A percentile compares a stretch with the other conserved stretches of the same genome.
phyloP scores from a whole-genome alignment of 2,329 filamentous ascomycete species.

The Fusarium domesticum region DNA sequence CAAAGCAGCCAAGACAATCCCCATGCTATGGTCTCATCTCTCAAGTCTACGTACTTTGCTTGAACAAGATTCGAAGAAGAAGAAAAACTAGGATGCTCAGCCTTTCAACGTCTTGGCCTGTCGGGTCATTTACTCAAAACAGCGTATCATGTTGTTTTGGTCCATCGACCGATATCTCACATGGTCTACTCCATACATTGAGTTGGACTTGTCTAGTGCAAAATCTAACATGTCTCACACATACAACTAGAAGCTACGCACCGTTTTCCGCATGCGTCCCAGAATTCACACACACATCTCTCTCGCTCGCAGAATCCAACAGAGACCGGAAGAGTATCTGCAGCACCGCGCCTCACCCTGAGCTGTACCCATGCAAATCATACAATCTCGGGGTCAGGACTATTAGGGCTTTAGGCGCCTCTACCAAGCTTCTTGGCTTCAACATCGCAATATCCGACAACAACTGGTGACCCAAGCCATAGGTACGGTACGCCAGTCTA shows the following conservation, averaged over 20 bases:
- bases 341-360: not conserved
- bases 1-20: too few relatives aligned
- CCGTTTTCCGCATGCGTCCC: not conserved
- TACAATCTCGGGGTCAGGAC: not conserved
- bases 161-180: too few relatives aligned
- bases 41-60: too few relatives aligned
- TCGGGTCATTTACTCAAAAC: not conserved
- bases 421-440: constrained; percentile 12
- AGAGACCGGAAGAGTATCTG: not conserved
- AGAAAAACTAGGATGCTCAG: not conserved
- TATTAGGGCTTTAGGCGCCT: not conserved
- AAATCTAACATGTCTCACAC: not conserved
- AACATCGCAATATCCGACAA: not conserved
- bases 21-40: too few relatives aligned
- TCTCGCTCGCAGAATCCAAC: too few relatives aligned
- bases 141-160: constrained; percentile 7
- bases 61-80: too few relatives aligned
- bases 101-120: not conserved
- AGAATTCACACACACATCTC: too few relatives aligned
- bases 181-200: too few relatives aligned
- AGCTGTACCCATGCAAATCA: not conserved
- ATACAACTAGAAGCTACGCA: not conserved
- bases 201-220: too few relatives aligned
- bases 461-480: too few relatives aligned
- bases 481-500: not conserved